These are phyloP conservation scores for Pseudogymnoascus sp. DNA, from an alignment of 2,329 filamentous ascomycete genomes.

Conservation along the genomic window DNA sequence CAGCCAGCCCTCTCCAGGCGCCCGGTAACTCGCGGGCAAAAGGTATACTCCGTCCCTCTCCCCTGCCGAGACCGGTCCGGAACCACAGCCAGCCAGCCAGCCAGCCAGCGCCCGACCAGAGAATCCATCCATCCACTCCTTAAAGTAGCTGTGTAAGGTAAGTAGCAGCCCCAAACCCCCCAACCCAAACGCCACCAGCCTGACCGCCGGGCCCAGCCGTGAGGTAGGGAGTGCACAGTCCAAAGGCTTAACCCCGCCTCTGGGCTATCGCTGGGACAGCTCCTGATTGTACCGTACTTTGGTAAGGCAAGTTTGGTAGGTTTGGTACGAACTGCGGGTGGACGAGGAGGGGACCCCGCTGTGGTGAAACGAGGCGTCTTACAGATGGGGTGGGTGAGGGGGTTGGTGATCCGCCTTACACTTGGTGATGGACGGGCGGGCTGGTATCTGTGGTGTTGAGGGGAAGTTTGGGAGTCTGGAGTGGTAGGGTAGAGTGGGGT, in stretches of 20 bases:
- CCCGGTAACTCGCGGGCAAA: not conserved
- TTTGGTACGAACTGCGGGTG: not conserved
- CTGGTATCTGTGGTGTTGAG: not conserved
- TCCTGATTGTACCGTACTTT: too few relatives aligned
- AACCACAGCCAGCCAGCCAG: too few relatives aligned
- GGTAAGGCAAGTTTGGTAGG: too few relatives aligned
- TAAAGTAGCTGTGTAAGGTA: too few relatives aligned
- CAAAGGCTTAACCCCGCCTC: not conserved
- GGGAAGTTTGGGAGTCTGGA: too few relatives aligned
- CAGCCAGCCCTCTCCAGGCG: not conserved
- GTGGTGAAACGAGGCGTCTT: not conserved
- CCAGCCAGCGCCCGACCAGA: too few relatives aligned
- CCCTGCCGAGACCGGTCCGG: not conserved
- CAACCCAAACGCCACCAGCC: not conserved
- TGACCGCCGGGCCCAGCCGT: not conserved
- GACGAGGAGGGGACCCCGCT: not conserved
- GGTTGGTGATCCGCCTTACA: not conserved
- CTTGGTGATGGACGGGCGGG: not conserved
- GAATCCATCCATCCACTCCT: not conserved
- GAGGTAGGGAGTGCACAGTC: not conserved
- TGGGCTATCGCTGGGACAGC: not conserved
- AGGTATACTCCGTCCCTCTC: not conserved
- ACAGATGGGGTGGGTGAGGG: not conserved
- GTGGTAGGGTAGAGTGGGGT: not conserved
- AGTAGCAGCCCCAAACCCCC: too few relatives aligned